Conservation (phyloP, 1,284 basidiomycete species). For the Trichosporon inkin region DNA sequence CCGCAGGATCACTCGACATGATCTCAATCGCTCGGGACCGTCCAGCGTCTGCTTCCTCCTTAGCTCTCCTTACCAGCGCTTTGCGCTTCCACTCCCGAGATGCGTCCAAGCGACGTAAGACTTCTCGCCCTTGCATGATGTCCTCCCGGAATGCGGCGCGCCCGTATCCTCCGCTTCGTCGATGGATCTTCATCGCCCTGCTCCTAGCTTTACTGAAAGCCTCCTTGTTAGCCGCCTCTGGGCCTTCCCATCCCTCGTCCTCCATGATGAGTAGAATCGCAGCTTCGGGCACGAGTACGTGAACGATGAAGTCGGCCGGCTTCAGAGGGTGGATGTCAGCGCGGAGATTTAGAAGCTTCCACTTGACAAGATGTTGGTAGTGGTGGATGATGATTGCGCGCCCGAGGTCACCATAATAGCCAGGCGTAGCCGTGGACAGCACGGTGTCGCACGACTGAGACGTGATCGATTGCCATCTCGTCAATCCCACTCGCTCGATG, state of each 20-base stretch:
- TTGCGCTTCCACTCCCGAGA: not conserved
- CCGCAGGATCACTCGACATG: not conserved
- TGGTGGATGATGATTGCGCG: conserved; percentile 32
- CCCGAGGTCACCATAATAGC: conserved; percentile 46
- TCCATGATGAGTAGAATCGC: conserved; percentile 39
- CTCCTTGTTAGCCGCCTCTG: conserved; percentile 8
- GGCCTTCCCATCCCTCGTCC: conserved; percentile 26
- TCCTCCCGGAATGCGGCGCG: conserved; percentile 28
- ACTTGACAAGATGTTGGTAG: conserved; percentile 31
- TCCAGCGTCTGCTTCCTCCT: not conserved
- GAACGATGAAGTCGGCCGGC: conserved; percentile 33
- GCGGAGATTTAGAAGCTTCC: conserved; percentile 24
- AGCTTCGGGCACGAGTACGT: conserved; percentile 45
- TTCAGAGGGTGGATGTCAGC: conserved; percentile 27
- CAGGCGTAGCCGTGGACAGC: conserved; percentile 20
- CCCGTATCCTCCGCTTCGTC: conserved; percentile 35
- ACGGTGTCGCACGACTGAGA: conserved; percentile 24
- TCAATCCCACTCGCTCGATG: conserved; percentile 26
- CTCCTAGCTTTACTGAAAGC: conserved; percentile 18
- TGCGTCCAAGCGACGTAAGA: conserved; percentile 7
- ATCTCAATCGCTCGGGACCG: not conserved
- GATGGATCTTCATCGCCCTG: conserved; percentile 24
- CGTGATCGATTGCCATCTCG: conserved; percentile 23
- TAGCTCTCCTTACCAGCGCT: conserved; percentile 3
- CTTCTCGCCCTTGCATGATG: conserved; percentile 5